Evolutionary conservation across 345 rosid species (phyloP).

Genomic region (Gossypium herbaceum): DNA sequence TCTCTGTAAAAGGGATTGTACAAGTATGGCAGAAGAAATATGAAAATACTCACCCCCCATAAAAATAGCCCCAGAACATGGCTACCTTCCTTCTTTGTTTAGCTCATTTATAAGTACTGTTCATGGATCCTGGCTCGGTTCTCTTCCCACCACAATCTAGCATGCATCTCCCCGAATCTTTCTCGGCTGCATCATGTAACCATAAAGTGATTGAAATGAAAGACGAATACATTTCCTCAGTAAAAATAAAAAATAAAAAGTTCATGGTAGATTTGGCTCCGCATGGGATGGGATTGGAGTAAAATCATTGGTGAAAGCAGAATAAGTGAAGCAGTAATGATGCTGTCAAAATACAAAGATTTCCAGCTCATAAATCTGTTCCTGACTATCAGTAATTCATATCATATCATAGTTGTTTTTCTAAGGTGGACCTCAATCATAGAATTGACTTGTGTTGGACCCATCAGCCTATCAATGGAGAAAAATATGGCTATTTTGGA

Average conservation of each 20-base stretch:
- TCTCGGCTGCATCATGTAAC: constrained; percentile 64
- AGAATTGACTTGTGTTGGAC: constrained; percentile 10
- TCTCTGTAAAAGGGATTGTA: constrained; percentile 14
- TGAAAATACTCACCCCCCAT: constrained; percentile 12
- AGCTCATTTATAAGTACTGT: constrained; percentile 62
- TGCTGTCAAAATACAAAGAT: constrained; percentile 5
- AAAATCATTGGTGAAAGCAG: constrained; percentile 13
- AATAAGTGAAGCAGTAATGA: constrained; percentile 21
- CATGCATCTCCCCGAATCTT: constrained; percentile 93
- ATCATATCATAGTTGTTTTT: constrained; percentile 21
- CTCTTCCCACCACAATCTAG: constrained; percentile 98
- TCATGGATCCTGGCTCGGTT: constrained; percentile 90
- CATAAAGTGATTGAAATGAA: not conserved
- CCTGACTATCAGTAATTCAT: constrained; percentile 11
- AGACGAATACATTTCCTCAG: not conserved
- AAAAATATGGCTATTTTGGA: not conserved
- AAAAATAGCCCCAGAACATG: not conserved
- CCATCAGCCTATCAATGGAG: constrained; percentile 18
- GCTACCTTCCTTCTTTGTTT: constrained; percentile 3
- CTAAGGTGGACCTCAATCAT: constrained; percentile 20
- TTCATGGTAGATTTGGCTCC: not conserved
- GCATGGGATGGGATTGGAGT: not conserved
- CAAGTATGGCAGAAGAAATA: constrained; percentile 11
- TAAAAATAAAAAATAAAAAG: not conserved
- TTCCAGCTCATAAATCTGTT: constrained; percentile 13